Evolutionary conservation across 768 basidiomycete genomes (phyloP), one percentile per base, ranked within the genome.

Genomic region (Coprinellus aureogranulatus): DNA sequence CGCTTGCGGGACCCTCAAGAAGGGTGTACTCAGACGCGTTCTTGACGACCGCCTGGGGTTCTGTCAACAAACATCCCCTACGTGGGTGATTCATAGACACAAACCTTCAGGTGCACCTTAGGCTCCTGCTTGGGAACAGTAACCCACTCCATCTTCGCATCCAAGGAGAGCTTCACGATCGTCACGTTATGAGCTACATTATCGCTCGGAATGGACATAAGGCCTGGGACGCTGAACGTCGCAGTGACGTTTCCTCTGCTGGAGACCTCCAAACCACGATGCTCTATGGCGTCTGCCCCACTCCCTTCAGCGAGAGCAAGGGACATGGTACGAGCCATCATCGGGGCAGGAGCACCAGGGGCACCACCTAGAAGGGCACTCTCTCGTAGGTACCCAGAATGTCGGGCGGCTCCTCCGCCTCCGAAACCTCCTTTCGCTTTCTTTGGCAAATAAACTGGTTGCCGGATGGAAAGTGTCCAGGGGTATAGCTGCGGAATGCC

Each of bases 21-120:
- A 86, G 65, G 2, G 79, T 77, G 58, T 82, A 83, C 26, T 81
- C 78, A 4, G 81, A 82, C 12, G 76, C 76, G 59, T 86, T 86
- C 66, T 76, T 77, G 55, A 86, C 74, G 50, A 70, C 75, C 12
- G 76, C 78, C 77, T 82, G 59, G 25, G 41, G 18, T 27, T 3
- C 23, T 11, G 11, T 26, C 2, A n/a, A 28, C 27, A 61, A 45
- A 18, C 26, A 39, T 22, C n/a, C n/a, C n/a, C n/a, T 12, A 11
- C 16, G n/a, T 5, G 26, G 51, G 47, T 10, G 3, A 47, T 12
- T 20, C 4, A 5, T 18, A 22, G 34, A 34, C 34, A 34, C 34
- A 14, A 67, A 77, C 78, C 51, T 71, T 77, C 27, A 80, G 41
- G 65, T 77, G 75, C 0, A 72, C 70, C 57, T 70, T 74, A 2